Evolutionary conservation across 2,329 filamentous ascomycete genomes (phyloP).

Genomic region (Pyrenophora seminiperda): DNA sequence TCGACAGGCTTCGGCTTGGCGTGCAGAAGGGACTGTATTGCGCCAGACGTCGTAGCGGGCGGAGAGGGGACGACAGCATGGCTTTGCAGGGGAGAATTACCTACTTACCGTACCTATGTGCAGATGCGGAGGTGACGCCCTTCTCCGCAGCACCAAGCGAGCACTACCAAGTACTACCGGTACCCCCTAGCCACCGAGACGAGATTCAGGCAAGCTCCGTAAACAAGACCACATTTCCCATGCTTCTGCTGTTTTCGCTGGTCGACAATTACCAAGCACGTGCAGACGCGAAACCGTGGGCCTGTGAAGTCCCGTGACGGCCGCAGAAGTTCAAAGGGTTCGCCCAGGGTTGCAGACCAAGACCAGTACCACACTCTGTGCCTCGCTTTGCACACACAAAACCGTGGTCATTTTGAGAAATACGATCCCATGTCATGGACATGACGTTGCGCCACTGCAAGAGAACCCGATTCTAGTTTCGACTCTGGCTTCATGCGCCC

Average conservation of each 20-base stretch:
- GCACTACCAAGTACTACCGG: no score
- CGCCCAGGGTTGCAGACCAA: constrained; percentile 25
- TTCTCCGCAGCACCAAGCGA: constrained; percentile 14
- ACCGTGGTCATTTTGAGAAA: background rate
- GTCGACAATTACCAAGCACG: no score
- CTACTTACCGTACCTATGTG: no score
- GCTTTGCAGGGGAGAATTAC: constrained; percentile 19
- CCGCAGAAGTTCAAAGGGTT: constrained; percentile 14
- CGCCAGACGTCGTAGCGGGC: constrained; percentile 3
- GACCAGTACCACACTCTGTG: constrained; percentile 16
- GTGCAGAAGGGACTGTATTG: background rate
- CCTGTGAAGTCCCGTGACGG: constrained; percentile 15
- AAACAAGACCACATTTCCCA: no score
- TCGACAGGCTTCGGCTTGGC: constrained; percentile 25
- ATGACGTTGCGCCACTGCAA: constrained; percentile 3
- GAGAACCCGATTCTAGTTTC: constrained; percentile 10
- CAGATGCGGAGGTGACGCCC: constrained; percentile 21
- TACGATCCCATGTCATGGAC: constrained; percentile 20
- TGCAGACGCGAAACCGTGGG: background rate
- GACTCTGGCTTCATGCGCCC: constrained; percentile 18
- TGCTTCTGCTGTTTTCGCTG: no score
- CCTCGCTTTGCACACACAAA: constrained; percentile 9
- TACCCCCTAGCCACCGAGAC: no score
- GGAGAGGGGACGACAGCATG: constrained; percentile 24
- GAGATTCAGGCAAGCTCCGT: no score